These are phyloP conservation scores for Lumnitzera racemosa DNA, from an alignment of 345 rosid genomes.

Conservation along the genomic window DNA sequence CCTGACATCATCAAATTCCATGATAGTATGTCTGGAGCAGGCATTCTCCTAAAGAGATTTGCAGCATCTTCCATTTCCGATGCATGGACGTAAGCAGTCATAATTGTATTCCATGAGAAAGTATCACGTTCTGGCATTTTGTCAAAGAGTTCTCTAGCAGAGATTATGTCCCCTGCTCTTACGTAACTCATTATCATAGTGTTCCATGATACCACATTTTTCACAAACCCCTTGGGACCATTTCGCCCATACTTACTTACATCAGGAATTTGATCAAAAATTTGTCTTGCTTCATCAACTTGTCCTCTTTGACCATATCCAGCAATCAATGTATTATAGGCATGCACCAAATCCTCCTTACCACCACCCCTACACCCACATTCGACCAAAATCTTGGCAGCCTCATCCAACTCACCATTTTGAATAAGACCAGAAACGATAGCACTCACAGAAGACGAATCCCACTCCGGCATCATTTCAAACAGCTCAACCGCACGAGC, in stretches of 20 bases:
- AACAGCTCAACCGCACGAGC: constrained; percentile 37
- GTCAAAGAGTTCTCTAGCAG: constrained; percentile 57
- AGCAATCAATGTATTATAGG: constrained; percentile 72
- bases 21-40: constrained; percentile 36
- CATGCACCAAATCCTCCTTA: constrained; percentile 35
- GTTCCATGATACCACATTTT: constrained; percentile 69
- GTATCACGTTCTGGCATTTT: constrained; percentile 48
- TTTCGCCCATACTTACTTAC: constrained; percentile 5
- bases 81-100: constrained; percentile 47
- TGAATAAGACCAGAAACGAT: constrained; percentile 58
- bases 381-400: constrained; percentile 32
- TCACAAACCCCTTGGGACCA: constrained; percentile 16
- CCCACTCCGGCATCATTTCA: constrained; percentile 42
- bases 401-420: constrained; percentile 50
- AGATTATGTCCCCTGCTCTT: constrained; percentile 43
- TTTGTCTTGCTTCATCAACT: constrained; percentile 45
- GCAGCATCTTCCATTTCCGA: constrained; percentile 52
- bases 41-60: constrained; percentile 44
- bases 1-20: constrained; percentile 71
- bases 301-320: constrained; percentile 59
- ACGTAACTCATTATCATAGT: constrained; percentile 67
- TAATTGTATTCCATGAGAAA: constrained; percentile 76
- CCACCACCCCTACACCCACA: constrained; percentile 15
- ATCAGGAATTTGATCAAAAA: constrained; percentile 50
- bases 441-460: constrained; percentile 41